Conservation (phyloP, 345 rosid genomes). For the Microthlaspi erraticum region DNA sequence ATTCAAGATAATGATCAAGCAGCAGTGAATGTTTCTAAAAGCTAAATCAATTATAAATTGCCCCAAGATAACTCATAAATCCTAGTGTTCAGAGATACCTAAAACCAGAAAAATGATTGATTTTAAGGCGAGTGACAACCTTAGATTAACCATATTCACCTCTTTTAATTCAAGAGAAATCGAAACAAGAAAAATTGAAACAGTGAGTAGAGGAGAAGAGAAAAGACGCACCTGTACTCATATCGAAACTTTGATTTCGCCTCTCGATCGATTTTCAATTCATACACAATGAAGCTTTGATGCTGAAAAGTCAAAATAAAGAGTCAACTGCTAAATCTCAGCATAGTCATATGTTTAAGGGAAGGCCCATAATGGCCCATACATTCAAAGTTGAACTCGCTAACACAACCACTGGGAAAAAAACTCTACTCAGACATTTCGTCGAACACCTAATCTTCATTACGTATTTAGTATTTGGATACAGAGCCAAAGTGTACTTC, state of each 20-base stretch:
- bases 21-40: background rate
- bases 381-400: background rate
- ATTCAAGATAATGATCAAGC: background rate
- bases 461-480: background rate
- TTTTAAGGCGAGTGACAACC: background rate
- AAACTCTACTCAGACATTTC: background rate
- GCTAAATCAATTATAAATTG: background rate
- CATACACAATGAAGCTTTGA: background rate
- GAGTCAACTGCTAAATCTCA: background rate
- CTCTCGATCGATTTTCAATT: slow-evolving; percentile 3
- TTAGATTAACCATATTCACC: background rate
- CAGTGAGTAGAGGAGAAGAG: background rate
- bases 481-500: too few species aligned
- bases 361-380: slow-evolving; percentile 19
- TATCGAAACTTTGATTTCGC: slow-evolving; percentile 10
- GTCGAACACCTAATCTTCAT: slow-evolving; percentile 1
- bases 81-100: slow-evolving; percentile 7
- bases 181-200: background rate
- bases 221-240: slow-evolving; percentile 43
- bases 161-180: background rate
- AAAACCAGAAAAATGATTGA: background rate
- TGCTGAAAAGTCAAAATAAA: slow-evolving; percentile 1
- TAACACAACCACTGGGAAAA: background rate
- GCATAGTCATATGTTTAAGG: background rate
- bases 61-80: background rate